Evolutionary conservation across 2,329 filamentous ascomycete genomes (phyloP).

Genomic region (Aspergillus ruber): DNA sequence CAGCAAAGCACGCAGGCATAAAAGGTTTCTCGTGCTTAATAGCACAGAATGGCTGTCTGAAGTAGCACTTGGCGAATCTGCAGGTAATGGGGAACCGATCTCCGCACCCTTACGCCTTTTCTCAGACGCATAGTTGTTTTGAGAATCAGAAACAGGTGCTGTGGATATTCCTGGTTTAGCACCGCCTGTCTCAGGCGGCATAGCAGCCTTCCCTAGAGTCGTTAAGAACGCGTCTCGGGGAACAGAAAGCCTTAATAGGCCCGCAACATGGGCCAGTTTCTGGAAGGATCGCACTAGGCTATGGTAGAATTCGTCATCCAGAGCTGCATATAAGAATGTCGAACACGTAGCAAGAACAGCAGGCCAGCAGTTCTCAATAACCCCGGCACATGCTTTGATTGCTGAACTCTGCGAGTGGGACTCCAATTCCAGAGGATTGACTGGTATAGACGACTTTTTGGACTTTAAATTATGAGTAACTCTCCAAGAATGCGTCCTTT

Average conservation of each 20-base stretch:
- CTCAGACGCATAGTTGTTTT: conserved; percentile 21
- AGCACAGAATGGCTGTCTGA: conserved; percentile 44
- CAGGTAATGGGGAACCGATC: conserved; percentile 17
- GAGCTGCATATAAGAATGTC: conserved; percentile 83
- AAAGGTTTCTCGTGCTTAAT: conserved; percentile 79
- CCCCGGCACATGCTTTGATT: conserved; percentile 68
- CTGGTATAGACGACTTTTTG: conserved; percentile 44
- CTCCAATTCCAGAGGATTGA: conserved; percentile 74
- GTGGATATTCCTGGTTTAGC: conserved; percentile 14
- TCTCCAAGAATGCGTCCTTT: conserved; percentile 24
- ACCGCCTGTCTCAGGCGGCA: conserved; percentile 62
- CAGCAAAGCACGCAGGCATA: conserved; percentile 84
- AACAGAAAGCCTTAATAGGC: conserved; percentile 73
- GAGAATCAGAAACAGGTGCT: conserved; percentile 12
- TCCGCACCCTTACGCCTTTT: conserved; percentile 24
- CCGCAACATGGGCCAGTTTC: conserved; percentile 90
- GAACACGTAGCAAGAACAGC: conserved; percentile 91
- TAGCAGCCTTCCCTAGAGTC: conserved; percentile 84
- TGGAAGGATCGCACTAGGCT: conserved; percentile 87
- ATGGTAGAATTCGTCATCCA: conserved; percentile 93
- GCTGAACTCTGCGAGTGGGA: conserved; percentile 65
- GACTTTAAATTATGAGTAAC: conserved; percentile 15
- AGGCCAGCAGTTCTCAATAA: conserved; percentile 92
- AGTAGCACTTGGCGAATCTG: conserved; percentile 20
- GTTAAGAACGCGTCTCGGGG: conserved; percentile 92